Evolutionary conservation across 2,329 filamentous ascomycete species (phyloP).

Genomic region (Pseudogymnoascus sp.): DNA sequence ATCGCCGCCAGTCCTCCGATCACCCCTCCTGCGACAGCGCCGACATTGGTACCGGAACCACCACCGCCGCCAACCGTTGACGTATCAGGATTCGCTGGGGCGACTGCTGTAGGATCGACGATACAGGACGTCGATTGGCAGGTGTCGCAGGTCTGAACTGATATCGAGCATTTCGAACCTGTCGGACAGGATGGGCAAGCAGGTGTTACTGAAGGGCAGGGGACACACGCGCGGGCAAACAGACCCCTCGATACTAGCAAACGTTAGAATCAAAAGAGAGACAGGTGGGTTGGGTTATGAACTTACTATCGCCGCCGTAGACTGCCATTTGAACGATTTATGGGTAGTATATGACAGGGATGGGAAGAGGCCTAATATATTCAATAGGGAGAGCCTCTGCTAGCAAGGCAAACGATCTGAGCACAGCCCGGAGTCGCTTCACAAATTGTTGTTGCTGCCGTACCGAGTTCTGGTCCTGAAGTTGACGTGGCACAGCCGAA

Average conservation of each 20-base stretch:
- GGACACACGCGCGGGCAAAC: not conserved
- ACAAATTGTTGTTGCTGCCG: not conserved
- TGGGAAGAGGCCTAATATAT: not conserved
- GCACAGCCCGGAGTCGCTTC: not conserved
- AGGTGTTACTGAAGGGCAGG: slow-evolving; percentile 43
- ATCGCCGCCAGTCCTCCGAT: slow-evolving; percentile 74
- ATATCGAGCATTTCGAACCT: slow-evolving; percentile 51
- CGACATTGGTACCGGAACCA: slow-evolving; percentile 54
- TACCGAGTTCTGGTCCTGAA: slow-evolving; percentile 2
- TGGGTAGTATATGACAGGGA: not conserved
- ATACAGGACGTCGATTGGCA: slow-evolving; percentile 54
- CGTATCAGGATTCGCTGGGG: slow-evolving; percentile 19
- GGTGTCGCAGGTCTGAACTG: slow-evolving; percentile 47
- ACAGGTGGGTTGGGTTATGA: not conserved
- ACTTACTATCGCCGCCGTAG: not conserved
- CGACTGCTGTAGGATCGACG: slow-evolving; percentile 28
- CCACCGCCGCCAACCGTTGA: slow-evolving; percentile 26
- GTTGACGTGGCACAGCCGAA: slow-evolving; percentile 6
- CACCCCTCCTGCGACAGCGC: slow-evolving; percentile 86
- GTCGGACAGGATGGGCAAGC: slow-evolving; percentile 51
- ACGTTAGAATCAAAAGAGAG: not conserved
- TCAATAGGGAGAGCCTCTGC: not conserved
- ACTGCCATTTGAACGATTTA: not conserved
- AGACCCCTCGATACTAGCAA: not conserved
- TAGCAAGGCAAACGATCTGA: slow-evolving; percentile 1